Evolutionary conservation across 441 rosid genomes (phyloP), one percentile per base, ranked within the genome.

Genomic region (Gossypium laxum): DNA sequence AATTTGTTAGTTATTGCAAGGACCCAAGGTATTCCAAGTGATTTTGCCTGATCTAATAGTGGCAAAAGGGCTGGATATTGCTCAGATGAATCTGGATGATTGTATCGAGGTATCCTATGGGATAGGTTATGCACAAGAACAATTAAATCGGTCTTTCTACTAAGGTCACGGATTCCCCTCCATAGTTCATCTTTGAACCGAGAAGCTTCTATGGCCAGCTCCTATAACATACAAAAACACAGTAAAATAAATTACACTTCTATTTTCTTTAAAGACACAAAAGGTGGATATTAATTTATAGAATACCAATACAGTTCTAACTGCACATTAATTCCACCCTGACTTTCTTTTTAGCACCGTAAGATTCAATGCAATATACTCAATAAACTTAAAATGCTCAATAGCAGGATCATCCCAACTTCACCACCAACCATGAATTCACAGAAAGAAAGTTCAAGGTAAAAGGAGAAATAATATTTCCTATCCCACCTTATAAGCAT

Each of bases 11-110:
- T 93, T 77, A 93, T 81, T 69, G 96, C 96, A 47, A 93, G 92
- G 56, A 91, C 86, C 98, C 98, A 93, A 51, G 98, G 98, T 74
- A 93, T 90, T 74, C 97, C 96, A 6, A 93, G 91, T 70, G 93
- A 87, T 74, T 91, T 93, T 64, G 95, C 95, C 81, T 93, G 96
- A 12, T 90, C 88, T 70, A 93, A 75, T 75, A 90, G 81, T 78
- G 90, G 88, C 45, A 84, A 76, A 73, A 93, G 95, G 75, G 90
- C 96, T 55, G 97, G 95, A 77, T 82, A 90, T 57, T 74, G 89
- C 75, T 75, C 82, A 45, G 79, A 73, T 24, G 86, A 74, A 74
- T 77, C 80, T 62, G 87, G 64, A 69, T 81, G 77, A 69, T 74
- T 89, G 74, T 81, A 86, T 24, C 83, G 87, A 74, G 97, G 95